Conservation (phyloP, 2,329 filamentous ascomycete species). For the Aspergillus spinulosporus region DNA sequence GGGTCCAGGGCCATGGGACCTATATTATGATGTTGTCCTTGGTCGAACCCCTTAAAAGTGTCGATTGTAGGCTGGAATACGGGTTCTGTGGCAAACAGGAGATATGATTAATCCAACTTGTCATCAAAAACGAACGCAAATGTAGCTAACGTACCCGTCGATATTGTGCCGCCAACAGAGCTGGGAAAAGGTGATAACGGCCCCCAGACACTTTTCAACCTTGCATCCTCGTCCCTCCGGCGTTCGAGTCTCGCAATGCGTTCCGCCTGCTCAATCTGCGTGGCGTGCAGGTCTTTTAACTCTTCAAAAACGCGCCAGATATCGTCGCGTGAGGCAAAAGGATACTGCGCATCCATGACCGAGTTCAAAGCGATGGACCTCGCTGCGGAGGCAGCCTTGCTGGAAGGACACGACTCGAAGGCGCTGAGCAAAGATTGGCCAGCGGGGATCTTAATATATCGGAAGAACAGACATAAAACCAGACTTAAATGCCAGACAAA, state of each 20-base stretch:
- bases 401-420: conserved; percentile 2
- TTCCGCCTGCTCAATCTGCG: conserved; percentile 62
- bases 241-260: conserved; percentile 62
- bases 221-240: conserved; percentile 62
- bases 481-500: neutral
- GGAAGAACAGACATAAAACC: conserved; percentile 2
- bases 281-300: conserved; percentile 60
- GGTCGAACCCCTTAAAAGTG: conserved; percentile 84
- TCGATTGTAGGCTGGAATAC: conserved; percentile 77
- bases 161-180: conserved; percentile 75
- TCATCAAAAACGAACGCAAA: conserved; percentile 1
- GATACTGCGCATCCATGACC: conserved; percentile 64
- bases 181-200: conserved; percentile 85
- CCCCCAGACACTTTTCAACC: conserved; percentile 82
- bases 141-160: conserved; percentile 68
- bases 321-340: conserved; percentile 64
- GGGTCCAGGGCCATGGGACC: conserved; percentile 80
- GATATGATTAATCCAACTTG: neutral
- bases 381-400: neutral
- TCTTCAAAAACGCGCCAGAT: conserved; percentile 65
- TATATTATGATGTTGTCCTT: conserved; percentile 76
- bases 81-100: conserved; percentile 58
- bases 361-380: conserved; percentile 7
- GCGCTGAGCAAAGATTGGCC: conserved; percentile 7
- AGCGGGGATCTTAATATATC: neutral